Evolutionary conservation across 1,139 yeast species (phyloP).

Genomic region (Diutina siamensis): DNA sequence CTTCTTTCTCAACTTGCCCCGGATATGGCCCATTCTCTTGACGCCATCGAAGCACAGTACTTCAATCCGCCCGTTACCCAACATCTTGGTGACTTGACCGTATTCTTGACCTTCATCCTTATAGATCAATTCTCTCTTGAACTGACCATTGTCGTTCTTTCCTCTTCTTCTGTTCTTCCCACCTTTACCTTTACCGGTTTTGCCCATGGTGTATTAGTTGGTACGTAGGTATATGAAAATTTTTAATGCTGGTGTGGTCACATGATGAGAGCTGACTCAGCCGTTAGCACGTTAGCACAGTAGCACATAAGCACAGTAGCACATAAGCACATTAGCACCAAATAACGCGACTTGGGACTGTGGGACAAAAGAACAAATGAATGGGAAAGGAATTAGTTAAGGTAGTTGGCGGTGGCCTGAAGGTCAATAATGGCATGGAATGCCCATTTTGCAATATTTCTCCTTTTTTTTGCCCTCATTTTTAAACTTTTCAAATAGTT

Average conservation of each 20-base stretch:
- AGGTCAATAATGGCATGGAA: too few relatives aligned
- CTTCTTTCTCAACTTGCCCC: constrained; percentile 98
- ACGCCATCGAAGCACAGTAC: constrained; percentile 90
- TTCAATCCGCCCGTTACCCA: constrained; percentile 96
- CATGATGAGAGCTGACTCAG: too few relatives aligned
- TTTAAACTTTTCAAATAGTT: too few relatives aligned
- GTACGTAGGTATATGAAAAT: not conserved
- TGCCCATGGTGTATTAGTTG: constrained; percentile 24
- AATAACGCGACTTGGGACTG: too few relatives aligned
- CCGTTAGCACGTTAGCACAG: too few relatives aligned
- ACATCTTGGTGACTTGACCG: constrained; percentile 96
- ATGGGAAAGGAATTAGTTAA: too few relatives aligned
- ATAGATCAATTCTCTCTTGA: constrained; percentile 85
- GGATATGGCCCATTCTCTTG: constrained; percentile 92
- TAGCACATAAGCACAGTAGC: too few relatives aligned
- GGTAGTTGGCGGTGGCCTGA: too few relatives aligned
- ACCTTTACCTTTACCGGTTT: constrained; percentile 46
- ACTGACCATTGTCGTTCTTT: constrained; percentile 84
- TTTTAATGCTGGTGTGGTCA: constrained; percentile 1
- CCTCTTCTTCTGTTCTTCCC: constrained; percentile 97
- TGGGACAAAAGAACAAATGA: too few relatives aligned
- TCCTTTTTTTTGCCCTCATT: too few relatives aligned
- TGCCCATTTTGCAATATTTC: too few relatives aligned
- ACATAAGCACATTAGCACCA: too few relatives aligned
- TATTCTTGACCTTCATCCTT: constrained; percentile 98